Evolutionary conservation across 148 eudicot genomes (phyloP).

Genomic region (Silene uniflora): DNA sequence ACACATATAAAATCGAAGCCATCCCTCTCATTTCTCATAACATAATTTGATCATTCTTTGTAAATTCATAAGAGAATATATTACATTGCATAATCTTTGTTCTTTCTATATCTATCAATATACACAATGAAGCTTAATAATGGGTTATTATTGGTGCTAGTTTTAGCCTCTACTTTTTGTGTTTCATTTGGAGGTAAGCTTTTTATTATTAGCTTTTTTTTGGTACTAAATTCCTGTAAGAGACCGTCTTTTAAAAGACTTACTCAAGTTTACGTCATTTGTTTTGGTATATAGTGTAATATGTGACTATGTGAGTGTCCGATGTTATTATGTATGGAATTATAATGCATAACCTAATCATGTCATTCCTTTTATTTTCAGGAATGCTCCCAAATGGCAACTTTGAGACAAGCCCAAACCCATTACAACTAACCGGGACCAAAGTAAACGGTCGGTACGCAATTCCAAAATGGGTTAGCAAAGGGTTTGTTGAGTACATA

Average conservation of each 20-base stretch:
- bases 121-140: slow-evolving; percentile 18
- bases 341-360: too few species aligned
- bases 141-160: slow-evolving; percentile 15
- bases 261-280: too few species aligned
- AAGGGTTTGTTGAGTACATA: slow-evolving; percentile 45
- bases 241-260: too few species aligned
- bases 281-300: too few species aligned
- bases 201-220: too few species aligned
- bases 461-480: slow-evolving; percentile 36
- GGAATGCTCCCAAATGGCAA: slow-evolving; percentile 44
- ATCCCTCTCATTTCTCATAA: slow-evolving; percentile 11
- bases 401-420: slow-evolving; percentile 39
- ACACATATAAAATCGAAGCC: slow-evolving; percentile 27
- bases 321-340: too few species aligned
- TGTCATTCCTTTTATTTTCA: neutral
- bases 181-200: slow-evolving; percentile 29
- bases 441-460: slow-evolving; percentile 31
- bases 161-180: slow-evolving; percentile 25
- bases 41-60: neutral
- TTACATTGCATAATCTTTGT: neutral
- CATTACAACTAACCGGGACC: slow-evolving; percentile 39
- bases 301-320: too few species aligned
- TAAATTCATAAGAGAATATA: neutral
- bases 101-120: neutral
- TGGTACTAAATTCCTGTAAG: too few species aligned